These are phyloP conservation scores for Endoconidiophora polonica DNA, from an alignment of 2,329 filamentous ascomycete species.

Conservation along the genomic window DNA sequence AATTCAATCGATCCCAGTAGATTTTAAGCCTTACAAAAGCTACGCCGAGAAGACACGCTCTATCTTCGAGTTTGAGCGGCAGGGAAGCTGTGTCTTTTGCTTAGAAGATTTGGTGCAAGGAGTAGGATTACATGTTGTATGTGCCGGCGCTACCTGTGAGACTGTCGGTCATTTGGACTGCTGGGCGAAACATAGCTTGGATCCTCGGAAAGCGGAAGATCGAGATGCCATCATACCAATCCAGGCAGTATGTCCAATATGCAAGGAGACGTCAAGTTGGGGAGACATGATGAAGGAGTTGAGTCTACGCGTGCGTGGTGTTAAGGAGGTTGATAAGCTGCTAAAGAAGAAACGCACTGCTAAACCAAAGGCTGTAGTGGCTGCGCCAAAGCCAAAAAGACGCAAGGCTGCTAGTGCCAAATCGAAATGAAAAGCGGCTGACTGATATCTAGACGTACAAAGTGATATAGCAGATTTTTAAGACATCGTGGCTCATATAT, in stretches of 20 bases:
- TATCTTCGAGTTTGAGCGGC: slow-evolving; percentile 37
- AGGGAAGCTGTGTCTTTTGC: slow-evolving; percentile 40
- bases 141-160: slow-evolving; percentile 35
- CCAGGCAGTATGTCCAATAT: slow-evolving; percentile 54
- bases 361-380: slow-evolving; percentile 14
- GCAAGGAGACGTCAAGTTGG: slow-evolving; percentile 49
- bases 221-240: slow-evolving; percentile 44
- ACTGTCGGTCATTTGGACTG: slow-evolving; percentile 43
- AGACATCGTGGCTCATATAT: neutral
- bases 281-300: slow-evolving; percentile 66
- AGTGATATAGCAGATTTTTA: neutral
- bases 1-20: slow-evolving; percentile 36
- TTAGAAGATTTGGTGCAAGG: slow-evolving; percentile 26
- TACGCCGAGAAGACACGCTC: slow-evolving; percentile 39
- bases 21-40: slow-evolving; percentile 34
- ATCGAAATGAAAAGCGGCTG: neutral
- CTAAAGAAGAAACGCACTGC: slow-evolving; percentile 34
- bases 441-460: neutral
- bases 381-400: neutral
- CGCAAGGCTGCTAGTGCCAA: neutral
- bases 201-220: slow-evolving; percentile 16
- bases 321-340: slow-evolving; percentile 52
- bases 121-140: slow-evolving; percentile 39
- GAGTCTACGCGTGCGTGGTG: slow-evolving; percentile 53
- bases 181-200: slow-evolving; percentile 37